Evolutionary conservation across 2,329 filamentous ascomycete species (phyloP).

Genomic region (Emergomyces africanus): DNA sequence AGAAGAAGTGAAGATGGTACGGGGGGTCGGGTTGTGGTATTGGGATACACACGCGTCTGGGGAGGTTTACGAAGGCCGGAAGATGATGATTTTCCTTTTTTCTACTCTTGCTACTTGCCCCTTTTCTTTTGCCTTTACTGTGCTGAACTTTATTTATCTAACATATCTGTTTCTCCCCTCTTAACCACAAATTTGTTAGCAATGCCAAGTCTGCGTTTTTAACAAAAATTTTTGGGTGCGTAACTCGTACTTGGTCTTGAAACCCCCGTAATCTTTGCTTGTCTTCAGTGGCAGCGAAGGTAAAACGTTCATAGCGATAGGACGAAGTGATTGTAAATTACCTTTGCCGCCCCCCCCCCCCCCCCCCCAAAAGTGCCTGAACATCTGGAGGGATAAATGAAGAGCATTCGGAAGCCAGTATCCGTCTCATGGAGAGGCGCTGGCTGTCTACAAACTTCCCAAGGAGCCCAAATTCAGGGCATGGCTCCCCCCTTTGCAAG

Average conservation of each 20-base stretch:
- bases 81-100: neutral
- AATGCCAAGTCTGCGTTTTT: neutral
- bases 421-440: no score
- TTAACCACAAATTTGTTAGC: neutral
- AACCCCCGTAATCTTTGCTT: neutral
- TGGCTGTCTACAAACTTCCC: no score
- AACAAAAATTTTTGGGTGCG: neutral
- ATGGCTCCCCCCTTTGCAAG: no score
- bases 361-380: no score
- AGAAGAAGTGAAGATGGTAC: neutral
- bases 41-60: slow-evolving; percentile 1
- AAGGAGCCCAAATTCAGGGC: no score
- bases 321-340: no score
- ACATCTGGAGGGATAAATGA: no score
- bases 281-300: no score
- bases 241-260: neutral
- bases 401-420: no score
- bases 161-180: neutral
- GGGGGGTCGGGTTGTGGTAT: neutral
- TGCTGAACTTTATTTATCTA: neutral
- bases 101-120: neutral
- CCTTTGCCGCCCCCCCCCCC: no score
- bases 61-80: neutral
- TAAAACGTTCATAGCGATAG: neutral
- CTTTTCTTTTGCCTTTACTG: neutral